Evolutionary conservation across 129 eudicot genomes (phyloP).

Genomic region (Tagetes erecta): DNA sequence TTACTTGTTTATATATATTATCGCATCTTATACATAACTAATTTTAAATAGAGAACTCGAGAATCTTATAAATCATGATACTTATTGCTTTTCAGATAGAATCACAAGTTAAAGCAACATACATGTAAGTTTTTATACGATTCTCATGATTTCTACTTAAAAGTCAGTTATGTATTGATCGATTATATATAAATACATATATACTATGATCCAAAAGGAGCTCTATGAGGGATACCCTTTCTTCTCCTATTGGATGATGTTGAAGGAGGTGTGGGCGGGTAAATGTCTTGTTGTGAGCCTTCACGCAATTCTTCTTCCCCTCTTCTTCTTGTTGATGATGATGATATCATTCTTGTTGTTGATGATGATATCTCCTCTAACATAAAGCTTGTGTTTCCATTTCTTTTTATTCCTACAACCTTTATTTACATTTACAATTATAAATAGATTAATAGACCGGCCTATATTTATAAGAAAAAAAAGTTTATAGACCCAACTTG

Average conservation of each 20-base stretch:
- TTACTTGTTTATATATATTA: conserved; percentile 20
- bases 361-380: conserved; percentile 48
- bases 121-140: neutral
- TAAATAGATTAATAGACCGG: neutral
- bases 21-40: neutral
- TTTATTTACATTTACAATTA: conserved; percentile 31
- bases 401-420: conserved; percentile 87
- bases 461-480: neutral
- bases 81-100: neutral
- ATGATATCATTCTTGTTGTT: conserved; percentile 19
- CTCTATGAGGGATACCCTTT: conserved; percentile 97
- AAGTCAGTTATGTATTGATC: neutral
- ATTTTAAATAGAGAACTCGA: neutral
- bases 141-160: neutral
- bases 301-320: conserved; percentile 70
- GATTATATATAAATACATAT: neutral
- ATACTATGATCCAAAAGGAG: conserved; percentile 65
- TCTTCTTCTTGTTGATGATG: conserved; percentile 54
- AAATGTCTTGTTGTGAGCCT: conserved; percentile 81
- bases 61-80: neutral
- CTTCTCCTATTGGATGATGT: conserved; percentile 72
- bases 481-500: neutral
- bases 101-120: neutral
- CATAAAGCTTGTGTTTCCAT: conserved; percentile 83
- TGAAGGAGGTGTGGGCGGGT: conserved; percentile 81